A percentile compares a stretch with the other conserved stretches of the same genome.
Evolutionary conservation across 2,329 filamentous ascomycete genomes (phyloP).

Genomic region (Alternaria sp.): DNA sequence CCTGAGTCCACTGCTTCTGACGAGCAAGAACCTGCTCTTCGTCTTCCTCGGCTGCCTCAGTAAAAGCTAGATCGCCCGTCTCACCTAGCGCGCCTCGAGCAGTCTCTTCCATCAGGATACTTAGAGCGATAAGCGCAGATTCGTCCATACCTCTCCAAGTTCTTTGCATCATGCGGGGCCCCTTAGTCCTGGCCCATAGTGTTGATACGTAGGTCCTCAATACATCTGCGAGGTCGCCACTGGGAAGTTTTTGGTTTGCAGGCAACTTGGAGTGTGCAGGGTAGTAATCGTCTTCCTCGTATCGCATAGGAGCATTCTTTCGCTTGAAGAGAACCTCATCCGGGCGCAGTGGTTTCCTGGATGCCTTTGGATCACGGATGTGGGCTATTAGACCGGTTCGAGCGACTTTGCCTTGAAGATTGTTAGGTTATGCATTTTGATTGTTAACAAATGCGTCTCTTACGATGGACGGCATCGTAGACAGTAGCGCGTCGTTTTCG

Average conservation of each 20-base stretch:
- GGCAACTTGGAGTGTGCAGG: slow-evolving; percentile 68
- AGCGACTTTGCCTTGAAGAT: slow-evolving; percentile 22
- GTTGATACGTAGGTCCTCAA: slow-evolving; percentile 74
- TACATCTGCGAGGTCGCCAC: slow-evolving; percentile 73
- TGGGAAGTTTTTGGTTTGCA: slow-evolving; percentile 65
- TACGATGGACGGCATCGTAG: slow-evolving; percentile 78
- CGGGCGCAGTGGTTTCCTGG: slow-evolving; percentile 62
- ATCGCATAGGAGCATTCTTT: slow-evolving; percentile 70
- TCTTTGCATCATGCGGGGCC: slow-evolving; percentile 24
- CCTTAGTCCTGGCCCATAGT: slow-evolving; percentile 63
- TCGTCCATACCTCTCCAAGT: slow-evolving; percentile 75
- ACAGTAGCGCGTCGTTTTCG: slow-evolving; percentile 62
- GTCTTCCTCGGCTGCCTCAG: slow-evolving; percentile 59
- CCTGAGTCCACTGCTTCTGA: not conserved
- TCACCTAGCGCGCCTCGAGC: slow-evolving; percentile 68
- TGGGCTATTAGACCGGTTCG: slow-evolving; percentile 53
- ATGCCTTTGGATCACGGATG: slow-evolving; percentile 51
- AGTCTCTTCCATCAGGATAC: slow-evolving; percentile 78
- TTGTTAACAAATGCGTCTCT: not conserved
- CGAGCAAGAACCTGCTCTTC: slow-evolving; percentile 10
- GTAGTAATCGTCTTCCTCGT: slow-evolving; percentile 76
- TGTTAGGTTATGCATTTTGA: not conserved
- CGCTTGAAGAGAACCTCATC: slow-evolving; percentile 77
- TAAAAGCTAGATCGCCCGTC: slow-evolving; percentile 75
- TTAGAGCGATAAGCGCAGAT: slow-evolving; percentile 78